These are phyloP conservation scores for Globisporangium cylindrosporum DNA, from an alignment of 352 stramenopile genomes.

Conservation along the genomic window DNA sequence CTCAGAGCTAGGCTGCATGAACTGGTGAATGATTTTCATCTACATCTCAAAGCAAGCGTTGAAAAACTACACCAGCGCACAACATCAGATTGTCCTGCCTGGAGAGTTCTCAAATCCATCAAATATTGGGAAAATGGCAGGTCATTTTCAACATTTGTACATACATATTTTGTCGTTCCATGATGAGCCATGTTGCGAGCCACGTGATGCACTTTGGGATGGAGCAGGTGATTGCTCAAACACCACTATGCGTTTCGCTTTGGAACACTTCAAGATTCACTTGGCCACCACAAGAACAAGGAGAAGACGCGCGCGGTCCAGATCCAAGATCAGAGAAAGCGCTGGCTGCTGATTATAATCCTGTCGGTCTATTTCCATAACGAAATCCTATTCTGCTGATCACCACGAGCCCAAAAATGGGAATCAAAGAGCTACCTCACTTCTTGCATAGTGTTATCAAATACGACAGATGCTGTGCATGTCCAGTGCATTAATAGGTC, in stretches of 20 bases:
- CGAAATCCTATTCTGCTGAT: neutral
- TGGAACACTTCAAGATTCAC: neutral
- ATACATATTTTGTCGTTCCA: neutral
- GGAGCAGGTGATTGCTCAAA: neutral
- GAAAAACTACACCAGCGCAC: no score
- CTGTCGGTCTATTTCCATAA: neutral
- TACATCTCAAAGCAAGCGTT: no score
- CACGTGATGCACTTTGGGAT: neutral
- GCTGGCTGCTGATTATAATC: neutral
- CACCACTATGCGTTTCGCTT: conserved; percentile 1
- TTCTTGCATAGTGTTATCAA: neutral
- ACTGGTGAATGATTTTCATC: no score
- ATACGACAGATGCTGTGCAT: no score
- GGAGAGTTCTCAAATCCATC: no score
- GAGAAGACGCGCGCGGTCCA: neutral
- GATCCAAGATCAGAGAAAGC: neutral
- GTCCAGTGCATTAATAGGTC: neutral
- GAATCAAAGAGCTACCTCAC: neutral
- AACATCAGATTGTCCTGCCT: no score
- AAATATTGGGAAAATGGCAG: no score
- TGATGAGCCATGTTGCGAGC: neutral
- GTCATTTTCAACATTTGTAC: neutral
- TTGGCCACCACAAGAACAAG: neutral
- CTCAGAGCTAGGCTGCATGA: no score
- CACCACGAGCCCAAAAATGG: neutral